These are phyloP conservation scores for Lathyrus oleraceus DNA, from an alignment of 306 rosid genomes.

Conservation along the genomic window DNA sequence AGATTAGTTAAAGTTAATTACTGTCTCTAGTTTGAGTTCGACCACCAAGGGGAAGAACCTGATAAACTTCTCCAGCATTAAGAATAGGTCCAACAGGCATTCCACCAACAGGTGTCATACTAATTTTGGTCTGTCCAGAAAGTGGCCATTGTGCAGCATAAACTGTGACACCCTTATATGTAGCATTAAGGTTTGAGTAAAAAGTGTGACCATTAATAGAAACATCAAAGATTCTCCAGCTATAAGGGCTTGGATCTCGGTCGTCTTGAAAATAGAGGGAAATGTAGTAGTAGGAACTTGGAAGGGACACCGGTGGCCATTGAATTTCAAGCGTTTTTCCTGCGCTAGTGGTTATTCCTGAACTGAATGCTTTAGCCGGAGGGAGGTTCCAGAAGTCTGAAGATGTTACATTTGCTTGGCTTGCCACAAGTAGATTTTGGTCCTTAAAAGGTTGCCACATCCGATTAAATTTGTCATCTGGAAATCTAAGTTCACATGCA, in stretches of 20 bases:
- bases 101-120: conserved; percentile 47
- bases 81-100: conserved; percentile 69
- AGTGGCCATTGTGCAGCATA: conserved; percentile 71
- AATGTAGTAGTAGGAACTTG: conserved; percentile 61
- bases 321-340: conserved; percentile 58
- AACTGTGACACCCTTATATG: conserved; percentile 66
- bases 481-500: conserved; percentile 62
- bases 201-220: conserved; percentile 58
- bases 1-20: conserved; percentile 32
- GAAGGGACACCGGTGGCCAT: conserved; percentile 71
- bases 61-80: conserved; percentile 73
- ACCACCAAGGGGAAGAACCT: conserved; percentile 70
- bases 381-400: conserved; percentile 84
- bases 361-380: conserved; percentile 48
- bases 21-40: conserved; percentile 68
- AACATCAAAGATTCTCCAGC: conserved; percentile 80
- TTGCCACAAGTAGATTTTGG: conserved; percentile 46
- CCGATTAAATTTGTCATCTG: conserved; percentile 84
- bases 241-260: conserved; percentile 58
- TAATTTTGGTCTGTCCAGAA: conserved; percentile 59
- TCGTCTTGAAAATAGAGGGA: conserved; percentile 84
- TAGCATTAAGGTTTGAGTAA: conserved; percentile 56
- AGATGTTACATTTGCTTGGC: conserved; percentile 47
- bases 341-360: conserved; percentile 57
- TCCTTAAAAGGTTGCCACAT: conserved; percentile 75